Percentiles rank a stretch among this genome's conserved stretches.
These are phyloP conservation scores for Phytophthora pisi DNA, from an alignment of 352 stramenopile genomes.

Conservation along the genomic window DNA sequence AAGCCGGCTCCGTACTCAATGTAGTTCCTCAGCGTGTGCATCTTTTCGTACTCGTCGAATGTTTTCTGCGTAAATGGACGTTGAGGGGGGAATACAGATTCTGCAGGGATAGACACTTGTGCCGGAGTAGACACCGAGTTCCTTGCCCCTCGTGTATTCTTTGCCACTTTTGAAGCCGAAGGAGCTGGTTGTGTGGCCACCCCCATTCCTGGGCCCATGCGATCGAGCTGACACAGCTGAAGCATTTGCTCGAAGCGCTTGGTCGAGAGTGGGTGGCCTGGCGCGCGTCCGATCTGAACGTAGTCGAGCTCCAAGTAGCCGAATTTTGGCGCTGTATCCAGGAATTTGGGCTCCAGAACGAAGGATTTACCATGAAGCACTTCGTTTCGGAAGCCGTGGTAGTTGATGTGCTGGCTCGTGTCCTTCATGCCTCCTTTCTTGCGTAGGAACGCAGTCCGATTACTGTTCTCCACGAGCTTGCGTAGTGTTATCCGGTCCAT, in stretches of 20 bases:
- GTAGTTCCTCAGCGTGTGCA: conserved; percentile 70
- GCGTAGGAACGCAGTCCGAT: conserved; percentile 72
- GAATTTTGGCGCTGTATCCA: conserved; percentile 72
- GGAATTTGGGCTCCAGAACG: conserved; percentile 56
- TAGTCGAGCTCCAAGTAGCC: conserved; percentile 82
- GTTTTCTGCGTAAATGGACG: conserved; percentile 44
- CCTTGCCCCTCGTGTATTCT: conserved; percentile 5
- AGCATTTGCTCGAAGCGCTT: conserved; percentile 77
- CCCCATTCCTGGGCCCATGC: conserved; percentile 51
- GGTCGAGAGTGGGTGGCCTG: conserved; percentile 49
- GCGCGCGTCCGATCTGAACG: conserved; percentile 54
- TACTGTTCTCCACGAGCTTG: conserved; percentile 82
- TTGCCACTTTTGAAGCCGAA: neutral
- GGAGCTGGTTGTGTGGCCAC: conserved; percentile 5
- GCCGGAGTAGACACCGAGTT: conserved; percentile 9
- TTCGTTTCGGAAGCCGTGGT: conserved; percentile 82
- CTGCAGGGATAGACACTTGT: neutral
- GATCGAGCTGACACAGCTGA: conserved; percentile 55
- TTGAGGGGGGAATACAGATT: conserved; percentile 47
- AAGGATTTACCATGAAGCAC: conserved; percentile 69
- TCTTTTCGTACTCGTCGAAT: conserved; percentile 65
- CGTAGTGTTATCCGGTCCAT: conserved; percentile 70
- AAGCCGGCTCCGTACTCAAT: conserved; percentile 64
- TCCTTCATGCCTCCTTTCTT: conserved; percentile 71
- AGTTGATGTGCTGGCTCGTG: conserved; percentile 76